Evolutionary conservation across 257 asterid species (phyloP), one percentile per base, ranked within the genome.

Genomic region (Solanum clarkiae): DNA sequence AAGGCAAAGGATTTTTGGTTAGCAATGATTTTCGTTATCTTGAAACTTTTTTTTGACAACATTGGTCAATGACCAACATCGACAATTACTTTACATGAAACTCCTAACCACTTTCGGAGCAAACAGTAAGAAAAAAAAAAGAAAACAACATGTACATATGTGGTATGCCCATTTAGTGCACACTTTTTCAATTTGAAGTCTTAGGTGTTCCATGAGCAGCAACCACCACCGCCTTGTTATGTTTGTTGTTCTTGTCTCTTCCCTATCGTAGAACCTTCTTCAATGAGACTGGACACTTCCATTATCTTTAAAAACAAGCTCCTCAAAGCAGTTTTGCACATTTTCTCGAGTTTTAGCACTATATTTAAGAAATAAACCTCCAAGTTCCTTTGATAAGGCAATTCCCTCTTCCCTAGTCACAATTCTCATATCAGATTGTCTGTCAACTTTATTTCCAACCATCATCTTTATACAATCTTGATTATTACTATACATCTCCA

Each of bases 331-430:
- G 62, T 84, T 86, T 87, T 95, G 96, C 86, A 95, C 98, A 70
- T 95, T 95, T 87, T 90, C 94, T 86, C 99, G 92, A 51, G 98
- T 95, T 90, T 86, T 93, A 84, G 99, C 97, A 86, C 99, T 95
- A 89, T 97, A 93, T 91, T 95, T 98, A 82, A 92, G 86, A 90
- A 93, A 95, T 42, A 93, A 88, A 80, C 93, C 88, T 85, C 99
- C 99, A 32, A 94, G 94, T 85, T 93, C 97, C 88, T 90, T 90
- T 12, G 97, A 97, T 40, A 94, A 91, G 84, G 92, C 80, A 70
- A 87, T 55, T 55, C 99, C 99, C 87, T 95, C 98, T 91, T 95
- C 99, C 84, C 92, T 90, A 80, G 91, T 92, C 62, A 95, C 99
- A 80, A 66, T 94, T 80, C 97, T 90, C 85, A 93, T 96, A 32